Percentiles rank a stretch among this genome's conserved stretches.
Evolutionary conservation across 2,329 filamentous ascomycete species (phyloP).

Genomic region (Bertia moriformis): DNA sequence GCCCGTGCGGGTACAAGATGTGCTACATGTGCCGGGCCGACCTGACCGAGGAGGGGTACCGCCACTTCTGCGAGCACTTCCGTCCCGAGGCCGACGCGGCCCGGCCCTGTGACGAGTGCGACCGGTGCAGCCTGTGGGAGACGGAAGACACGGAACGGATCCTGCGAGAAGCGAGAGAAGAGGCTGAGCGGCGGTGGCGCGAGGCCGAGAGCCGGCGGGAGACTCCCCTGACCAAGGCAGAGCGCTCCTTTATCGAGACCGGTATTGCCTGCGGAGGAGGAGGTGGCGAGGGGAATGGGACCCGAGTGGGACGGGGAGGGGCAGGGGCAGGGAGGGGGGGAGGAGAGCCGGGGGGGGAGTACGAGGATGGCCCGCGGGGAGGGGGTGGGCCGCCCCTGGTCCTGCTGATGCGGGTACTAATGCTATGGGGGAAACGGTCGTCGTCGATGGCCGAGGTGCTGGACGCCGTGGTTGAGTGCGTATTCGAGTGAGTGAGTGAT

Average conservation of each 20-base stretch:
- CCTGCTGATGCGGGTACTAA: too few relatives aligned
- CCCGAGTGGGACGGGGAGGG: too few relatives aligned
- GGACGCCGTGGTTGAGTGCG: too few relatives aligned
- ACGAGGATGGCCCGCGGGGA: too few relatives aligned
- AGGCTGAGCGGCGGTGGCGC: constrained; percentile 60
- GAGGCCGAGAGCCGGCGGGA: constrained; percentile 46
- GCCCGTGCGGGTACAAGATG: constrained; percentile 93
- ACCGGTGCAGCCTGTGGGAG: constrained; percentile 67
- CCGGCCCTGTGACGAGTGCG: constrained; percentile 62
- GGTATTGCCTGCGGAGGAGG: too few relatives aligned
- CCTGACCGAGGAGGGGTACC: constrained; percentile 58
- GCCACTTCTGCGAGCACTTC: constrained; percentile 94
- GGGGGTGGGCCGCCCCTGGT: too few relatives aligned
- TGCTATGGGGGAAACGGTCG: too few relatives aligned
- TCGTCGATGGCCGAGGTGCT: too few relatives aligned
- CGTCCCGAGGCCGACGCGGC: constrained; percentile 63
- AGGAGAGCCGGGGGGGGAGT: too few relatives aligned
- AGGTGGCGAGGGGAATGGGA: too few relatives aligned
- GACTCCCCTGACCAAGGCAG: constrained; percentile 34
- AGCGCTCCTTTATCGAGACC: constrained; percentile 41
- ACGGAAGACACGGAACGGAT: constrained; percentile 59
- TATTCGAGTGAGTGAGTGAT: too few relatives aligned
- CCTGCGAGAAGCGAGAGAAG: constrained; percentile 51
- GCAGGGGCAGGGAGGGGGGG: too few relatives aligned
- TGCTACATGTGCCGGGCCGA: constrained; percentile 79